Base-by-base conservation (phyloP, 257 asterid species). In the Salvia miltiorrhiza region DNA sequence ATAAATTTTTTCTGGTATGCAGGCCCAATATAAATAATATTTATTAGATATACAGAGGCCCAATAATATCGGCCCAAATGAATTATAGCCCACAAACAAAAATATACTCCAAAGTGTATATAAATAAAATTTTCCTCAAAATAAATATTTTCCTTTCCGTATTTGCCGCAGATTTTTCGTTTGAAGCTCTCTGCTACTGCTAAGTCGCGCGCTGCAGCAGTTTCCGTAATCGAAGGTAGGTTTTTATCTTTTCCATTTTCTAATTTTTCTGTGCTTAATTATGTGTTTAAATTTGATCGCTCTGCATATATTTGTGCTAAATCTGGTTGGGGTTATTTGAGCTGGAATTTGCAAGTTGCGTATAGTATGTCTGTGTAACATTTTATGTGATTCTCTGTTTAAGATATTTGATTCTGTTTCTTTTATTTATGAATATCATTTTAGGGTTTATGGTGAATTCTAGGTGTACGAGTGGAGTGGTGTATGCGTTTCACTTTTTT, bases 161-260 rank as follows among this genome's bases (percentile, higher is more conserved):
- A 8, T 23, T 13, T 66, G 9, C 54, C 28, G 48, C 44, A 66
- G 61, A n/a, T 56, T 65, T 16, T 45, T 2, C 19, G 48, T 40
- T 13, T 53, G n/a, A 9, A 44, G 45, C 66, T 21, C 71, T n/a
- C 26, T 8, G 11, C 49, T 4, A 21, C 19, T 26, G 11, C 39
- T 7, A 13, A 26, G 33, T 28, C 24, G 72, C 49, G 35, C 65
- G 45, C 70, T 33, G 37, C 32, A 20, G 62, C 40, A 43, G 43
- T 45, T 57, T 53, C 64, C 65, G 63, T 28, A 65, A 65, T 65
- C 71, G 40, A 65, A 71, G 70, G 77, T 65, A 19, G 56, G 63
- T 7, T 8, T 57, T 30, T n/a, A 4, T 64, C 10, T 9, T 20
- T 64, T 7, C 10, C 7, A 5, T 20, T 40, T 70, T 23, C 21